Evolutionary conservation across 2,329 filamentous ascomycete genomes (phyloP).

Genomic region (Penicillium janthinellum): DNA sequence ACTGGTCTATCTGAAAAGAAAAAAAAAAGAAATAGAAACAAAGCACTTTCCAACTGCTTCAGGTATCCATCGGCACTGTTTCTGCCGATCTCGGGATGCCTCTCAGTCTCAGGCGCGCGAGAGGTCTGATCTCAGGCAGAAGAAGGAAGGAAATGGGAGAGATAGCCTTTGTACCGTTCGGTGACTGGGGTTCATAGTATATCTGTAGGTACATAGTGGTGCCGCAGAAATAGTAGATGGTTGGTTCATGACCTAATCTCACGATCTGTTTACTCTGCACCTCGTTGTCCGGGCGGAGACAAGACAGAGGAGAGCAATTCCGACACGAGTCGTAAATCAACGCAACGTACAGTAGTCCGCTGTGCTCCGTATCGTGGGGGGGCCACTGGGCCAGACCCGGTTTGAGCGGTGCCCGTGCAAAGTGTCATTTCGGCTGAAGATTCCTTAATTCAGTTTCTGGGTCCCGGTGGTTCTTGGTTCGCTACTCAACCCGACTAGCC

Average conservation of each 20-base stretch:
- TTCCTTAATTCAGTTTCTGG: constrained; percentile 26
- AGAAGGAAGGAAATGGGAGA: background rate
- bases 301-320: background rate
- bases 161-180: no score
- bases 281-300: background rate
- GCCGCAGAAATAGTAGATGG: background rate
- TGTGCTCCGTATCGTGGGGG: background rate
- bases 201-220: background rate
- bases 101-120: constrained; percentile 3
- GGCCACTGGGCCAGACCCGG: constrained; percentile 8
- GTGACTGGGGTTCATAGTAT: no score
- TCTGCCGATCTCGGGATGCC: constrained; percentile 34
- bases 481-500: background rate
- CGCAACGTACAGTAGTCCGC: background rate
- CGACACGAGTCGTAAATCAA: background rate
- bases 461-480: background rate
- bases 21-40: background rate
- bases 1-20: constrained; percentile 15
- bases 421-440: constrained; percentile 31
- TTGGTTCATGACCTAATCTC: background rate
- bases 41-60: constrained; percentile 15
- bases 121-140: constrained; percentile 26
- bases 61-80: constrained; percentile 29
- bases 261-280: background rate
- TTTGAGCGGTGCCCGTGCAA: constrained; percentile 7